These are phyloP conservation scores for Saccharomycopsis malanga DNA, from an alignment of 805 yeast genomes.

Conservation along the genomic window DNA sequence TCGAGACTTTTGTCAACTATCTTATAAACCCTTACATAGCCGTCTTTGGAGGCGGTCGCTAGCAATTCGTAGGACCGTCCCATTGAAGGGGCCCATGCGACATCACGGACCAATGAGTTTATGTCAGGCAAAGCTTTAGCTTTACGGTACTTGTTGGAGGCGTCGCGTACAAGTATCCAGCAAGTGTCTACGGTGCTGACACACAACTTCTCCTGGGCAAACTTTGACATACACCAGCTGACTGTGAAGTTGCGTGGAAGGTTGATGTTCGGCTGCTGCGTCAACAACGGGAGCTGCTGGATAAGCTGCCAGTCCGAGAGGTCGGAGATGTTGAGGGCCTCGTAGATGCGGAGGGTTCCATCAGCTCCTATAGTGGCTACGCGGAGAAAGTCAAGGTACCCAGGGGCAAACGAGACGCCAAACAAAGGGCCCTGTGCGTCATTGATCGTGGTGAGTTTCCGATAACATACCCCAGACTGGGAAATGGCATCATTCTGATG, in stretches of 20 bases:
- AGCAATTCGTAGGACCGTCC: slow-evolving; percentile 81
- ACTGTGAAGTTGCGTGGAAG: slow-evolving; percentile 80
- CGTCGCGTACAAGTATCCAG: slow-evolving; percentile 47
- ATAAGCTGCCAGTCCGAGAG: slow-evolving; percentile 74
- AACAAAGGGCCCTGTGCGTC: slow-evolving; percentile 87
- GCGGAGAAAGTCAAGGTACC: slow-evolving; percentile 66
- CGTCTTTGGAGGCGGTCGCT: slow-evolving; percentile 96
- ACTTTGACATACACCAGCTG: slow-evolving; percentile 87
- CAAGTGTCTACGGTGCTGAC: slow-evolving; percentile 87
- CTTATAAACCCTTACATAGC: slow-evolving; percentile 79
- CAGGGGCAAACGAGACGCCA: slow-evolving; percentile 85
- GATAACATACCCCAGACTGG: slow-evolving; percentile 82
- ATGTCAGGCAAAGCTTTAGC: slow-evolving; percentile 52
- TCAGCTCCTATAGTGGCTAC: slow-evolving; percentile 86
- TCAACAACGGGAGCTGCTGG: slow-evolving; percentile 5
- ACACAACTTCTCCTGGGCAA: slow-evolving; percentile 70
- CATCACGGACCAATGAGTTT: slow-evolving; percentile 76
- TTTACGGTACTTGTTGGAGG: slow-evolving; percentile 11
- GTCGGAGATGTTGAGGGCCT: slow-evolving; percentile 85
- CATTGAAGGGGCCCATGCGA: slow-evolving; percentile 95
- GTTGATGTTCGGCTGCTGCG: slow-evolving; percentile 47
- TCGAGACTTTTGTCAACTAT: slow-evolving; percentile 38
- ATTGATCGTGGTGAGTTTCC: slow-evolving; percentile 62
- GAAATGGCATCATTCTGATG: slow-evolving; percentile 73
- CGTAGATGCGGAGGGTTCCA: slow-evolving; percentile 78